These are phyloP conservation scores for Chalciporus piperatus DNA, from an alignment of 768 basidiomycete species.

Conservation along the genomic window DNA sequence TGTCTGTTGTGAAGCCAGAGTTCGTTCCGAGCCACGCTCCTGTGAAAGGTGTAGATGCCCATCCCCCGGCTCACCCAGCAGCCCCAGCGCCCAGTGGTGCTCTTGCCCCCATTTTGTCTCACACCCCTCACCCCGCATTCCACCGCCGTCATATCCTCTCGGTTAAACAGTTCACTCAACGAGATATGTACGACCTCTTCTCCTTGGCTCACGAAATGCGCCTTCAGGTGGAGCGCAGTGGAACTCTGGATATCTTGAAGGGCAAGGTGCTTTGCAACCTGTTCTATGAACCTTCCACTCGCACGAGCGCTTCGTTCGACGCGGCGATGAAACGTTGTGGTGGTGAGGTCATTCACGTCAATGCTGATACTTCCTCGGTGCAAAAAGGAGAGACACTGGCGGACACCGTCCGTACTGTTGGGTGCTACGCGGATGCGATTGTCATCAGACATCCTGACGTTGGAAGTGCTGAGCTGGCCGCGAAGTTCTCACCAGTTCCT, in stretches of 20 bases:
- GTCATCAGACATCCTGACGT: constrained; percentile 93
- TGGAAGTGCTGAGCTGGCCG: constrained; percentile 92
- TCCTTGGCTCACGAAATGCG: constrained; percentile 96
- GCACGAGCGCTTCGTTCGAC: constrained; percentile 95
- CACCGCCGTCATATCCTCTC: constrained; percentile 90
- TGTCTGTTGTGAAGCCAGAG: constrained; percentile 25
- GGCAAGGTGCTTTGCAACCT: constrained; percentile 88
- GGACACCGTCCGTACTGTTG: constrained; percentile 91
- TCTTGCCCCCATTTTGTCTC: constrained; percentile 17
- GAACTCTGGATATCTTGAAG: constrained; percentile 82
- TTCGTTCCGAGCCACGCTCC: constrained; percentile 30
- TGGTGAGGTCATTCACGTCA: constrained; percentile 88
- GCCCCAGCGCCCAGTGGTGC: constrained; percentile 10
- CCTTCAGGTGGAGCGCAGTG: constrained; percentile 89
- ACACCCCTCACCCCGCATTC: constrained; percentile 76
- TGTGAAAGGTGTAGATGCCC: constrained; percentile 29
- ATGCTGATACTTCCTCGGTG: constrained; percentile 80
- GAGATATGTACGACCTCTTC: constrained; percentile 92
- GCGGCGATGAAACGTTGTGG: constrained; percentile 99
- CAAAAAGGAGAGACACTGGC: constrained; percentile 90
- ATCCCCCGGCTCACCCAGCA: constrained; percentile 11
- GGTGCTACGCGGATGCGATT: constrained; percentile 93
- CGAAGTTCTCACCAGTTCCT: constrained; percentile 93
- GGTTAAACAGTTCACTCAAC: constrained; percentile 88
- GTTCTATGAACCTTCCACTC: constrained; percentile 97